Base-by-base conservation (phyloP, 2,329 filamentous ascomycete species). In the Pleomassaria siparia region DNA sequence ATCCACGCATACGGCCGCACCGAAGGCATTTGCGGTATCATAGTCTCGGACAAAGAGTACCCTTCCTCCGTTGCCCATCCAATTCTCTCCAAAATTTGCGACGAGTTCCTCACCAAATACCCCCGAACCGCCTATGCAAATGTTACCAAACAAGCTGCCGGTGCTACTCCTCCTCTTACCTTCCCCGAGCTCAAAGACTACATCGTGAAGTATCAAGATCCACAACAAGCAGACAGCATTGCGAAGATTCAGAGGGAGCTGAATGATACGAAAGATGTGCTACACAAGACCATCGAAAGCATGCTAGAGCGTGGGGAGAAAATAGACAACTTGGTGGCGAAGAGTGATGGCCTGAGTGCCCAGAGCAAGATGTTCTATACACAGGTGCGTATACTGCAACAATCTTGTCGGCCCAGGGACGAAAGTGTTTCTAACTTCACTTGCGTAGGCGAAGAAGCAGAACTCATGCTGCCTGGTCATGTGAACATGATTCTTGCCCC, bases 321-420 rank as follows among this genome's bases (percentile, higher is more conserved):
- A 81, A 90, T 99, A 59, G 92, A 97, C 67, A 89, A 88, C 62
- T 75, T 99, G 60, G 92, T 97, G 37, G 86, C 86, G 55, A 97
- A 97, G 83, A 95, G 89, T 64, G 90, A 96, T 62, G 89, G 86
- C 11, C 74, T 99, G 64, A 95, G 89, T 73, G 83, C 84, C 41
- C 88, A 94, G 79, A 96, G 90, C 76, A 97, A 96, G 81, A 92
- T 95, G 87, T 99, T 99, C 72, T 97, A 97, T 73, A 90, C 80
- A 33, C 80, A 82, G 72, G 87, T 87, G 72, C 62, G 80, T 75
- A 32, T 22, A 15, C 2, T n/a, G 16, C 16, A 8, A 7, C 11
- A 3, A 18, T 18, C 30, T 22, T 29, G 25, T 18, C 15, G 7
- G 3, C 32, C 13, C 10, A 29, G 15, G 22, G 20, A n/a, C 5